Percentiles rank a stretch among this genome's conserved stretches.
Conservation (phyloP, 2,329 filamentous ascomycete genomes). For the Metarhizium sp. region DNA sequence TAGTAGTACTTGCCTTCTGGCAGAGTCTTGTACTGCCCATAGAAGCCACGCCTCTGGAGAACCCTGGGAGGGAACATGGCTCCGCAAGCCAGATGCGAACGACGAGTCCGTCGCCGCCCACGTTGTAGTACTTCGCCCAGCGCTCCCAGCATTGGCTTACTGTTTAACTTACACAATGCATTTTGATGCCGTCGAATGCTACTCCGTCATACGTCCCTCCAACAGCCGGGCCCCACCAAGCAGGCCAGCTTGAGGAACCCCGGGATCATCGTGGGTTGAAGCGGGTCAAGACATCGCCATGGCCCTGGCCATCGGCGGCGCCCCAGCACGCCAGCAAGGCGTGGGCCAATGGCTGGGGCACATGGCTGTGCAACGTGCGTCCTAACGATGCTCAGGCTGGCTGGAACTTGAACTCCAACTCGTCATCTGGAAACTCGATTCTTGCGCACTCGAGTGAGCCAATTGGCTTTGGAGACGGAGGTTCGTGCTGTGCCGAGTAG, state of each 20-base stretch:
- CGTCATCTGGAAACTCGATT: neutral
- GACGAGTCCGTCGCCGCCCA: no score
- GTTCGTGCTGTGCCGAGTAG: neutral
- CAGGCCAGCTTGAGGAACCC: neutral
- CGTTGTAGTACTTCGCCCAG: no score
- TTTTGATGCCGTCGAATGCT: neutral
- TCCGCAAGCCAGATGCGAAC: no score
- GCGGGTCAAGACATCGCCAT: neutral
- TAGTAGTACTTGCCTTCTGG: neutral
- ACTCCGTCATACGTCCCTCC: neutral
- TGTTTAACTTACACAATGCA: neutral
- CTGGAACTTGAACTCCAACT: neutral
- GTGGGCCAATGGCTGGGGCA: constrained; percentile 34
- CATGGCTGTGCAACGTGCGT: constrained; percentile 23
- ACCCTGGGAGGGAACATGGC: no score
- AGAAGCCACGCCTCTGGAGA: neutral
- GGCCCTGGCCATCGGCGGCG: neutral
- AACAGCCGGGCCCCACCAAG: neutral
- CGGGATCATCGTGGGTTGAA: constrained; percentile 1
- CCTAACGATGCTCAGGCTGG: constrained; percentile 12
- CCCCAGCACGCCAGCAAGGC: constrained; percentile 7
- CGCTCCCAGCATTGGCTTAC: no score
- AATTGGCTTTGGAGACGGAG: neutral
- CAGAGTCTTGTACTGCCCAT: neutral
- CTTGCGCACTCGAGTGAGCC: neutral